phyloP scores from a whole-genome alignment of 306 rosid species.

The Trifolium subterraneum region DNA sequence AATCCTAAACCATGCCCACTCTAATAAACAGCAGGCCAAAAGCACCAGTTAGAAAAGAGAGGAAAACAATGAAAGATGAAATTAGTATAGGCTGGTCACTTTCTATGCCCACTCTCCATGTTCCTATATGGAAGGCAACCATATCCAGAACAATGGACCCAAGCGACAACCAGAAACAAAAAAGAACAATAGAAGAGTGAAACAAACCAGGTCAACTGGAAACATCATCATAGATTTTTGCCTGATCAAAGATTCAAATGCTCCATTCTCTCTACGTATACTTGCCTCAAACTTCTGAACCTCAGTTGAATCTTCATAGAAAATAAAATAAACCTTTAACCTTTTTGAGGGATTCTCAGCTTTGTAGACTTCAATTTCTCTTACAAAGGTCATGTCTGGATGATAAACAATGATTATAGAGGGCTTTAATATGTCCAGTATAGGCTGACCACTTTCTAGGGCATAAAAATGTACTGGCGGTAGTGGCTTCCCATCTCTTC shows the following conservation, averaged over 20 bases:
- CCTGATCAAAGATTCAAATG: conserved; percentile 95
- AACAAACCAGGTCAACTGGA: conserved; percentile 87
- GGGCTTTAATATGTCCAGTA: conserved; percentile 84
- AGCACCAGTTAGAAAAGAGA: conserved; percentile 37
- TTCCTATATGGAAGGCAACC: conserved; percentile 13
- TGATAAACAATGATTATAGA: conserved; percentile 82
- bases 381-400: conserved; percentile 91
- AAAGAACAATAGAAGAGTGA: conserved; percentile 2
- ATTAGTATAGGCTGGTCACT: not conserved
- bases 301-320: conserved; percentile 95
- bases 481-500: conserved; percentile 56
- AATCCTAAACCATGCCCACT: conserved; percentile 72
- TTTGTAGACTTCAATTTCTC: conserved; percentile 89
- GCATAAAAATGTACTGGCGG: conserved; percentile 88
- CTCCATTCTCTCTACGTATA: conserved; percentile 90
- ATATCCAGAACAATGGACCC: conserved; percentile 20
- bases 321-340: conserved; percentile 84
- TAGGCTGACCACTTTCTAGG: conserved; percentile 87
- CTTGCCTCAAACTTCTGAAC: conserved; percentile 94
- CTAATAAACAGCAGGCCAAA: conserved; percentile 53
- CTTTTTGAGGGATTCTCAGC: conserved; percentile 75
- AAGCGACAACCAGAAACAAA: conserved; percentile 23
- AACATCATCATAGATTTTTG: conserved; percentile 98
- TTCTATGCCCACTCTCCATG: not conserved
- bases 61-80: not conserved